Evolutionary conservation across 768 basidiomycete species (phyloP).

Genomic region (Hortiboletus flavorubellus): DNA sequence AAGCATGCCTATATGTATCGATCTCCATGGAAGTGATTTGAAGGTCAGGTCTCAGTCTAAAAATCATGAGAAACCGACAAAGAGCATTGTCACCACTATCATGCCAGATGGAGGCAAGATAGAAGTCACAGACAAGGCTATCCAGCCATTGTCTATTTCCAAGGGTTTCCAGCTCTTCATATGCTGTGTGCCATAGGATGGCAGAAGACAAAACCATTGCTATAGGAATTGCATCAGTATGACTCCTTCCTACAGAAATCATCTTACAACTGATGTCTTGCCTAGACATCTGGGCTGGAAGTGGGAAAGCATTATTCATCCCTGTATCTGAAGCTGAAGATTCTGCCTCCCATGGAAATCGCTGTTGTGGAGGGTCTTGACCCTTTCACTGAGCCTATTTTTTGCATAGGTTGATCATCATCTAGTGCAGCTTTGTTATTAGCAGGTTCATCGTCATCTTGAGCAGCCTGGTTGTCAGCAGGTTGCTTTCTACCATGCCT

Average conservation of each 20-base stretch:
- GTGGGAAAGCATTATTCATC: too few species aligned
- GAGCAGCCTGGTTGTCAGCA: too few species aligned
- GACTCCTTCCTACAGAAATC: too few species aligned
- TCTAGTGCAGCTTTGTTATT: too few species aligned
- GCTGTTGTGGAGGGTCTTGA: too few species aligned
- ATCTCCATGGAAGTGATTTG: not conserved
- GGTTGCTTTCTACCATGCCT: too few species aligned
- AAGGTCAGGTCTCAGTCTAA: not conserved
- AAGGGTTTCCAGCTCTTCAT: not conserved
- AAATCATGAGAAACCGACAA: not conserved
- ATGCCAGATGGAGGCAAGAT: conserved; percentile 5
- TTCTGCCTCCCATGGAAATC: too few species aligned
- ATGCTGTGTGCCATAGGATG: conserved; percentile 2
- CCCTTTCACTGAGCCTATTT: too few species aligned
- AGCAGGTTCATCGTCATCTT: too few species aligned
- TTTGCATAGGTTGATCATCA: too few species aligned
- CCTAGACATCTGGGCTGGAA: too few species aligned
- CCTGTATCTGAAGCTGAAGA: too few species aligned
- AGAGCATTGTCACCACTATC: not conserved
- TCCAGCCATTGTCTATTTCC: not conserved
- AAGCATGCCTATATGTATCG: not conserved
- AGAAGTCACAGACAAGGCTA: not conserved
- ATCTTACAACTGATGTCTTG: not conserved
- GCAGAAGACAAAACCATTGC: conserved; percentile 1
- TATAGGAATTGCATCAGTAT: not conserved